Conservation (phyloP, 1,139 yeast species). For the Yamadazyma atmosphaerica region DNA sequence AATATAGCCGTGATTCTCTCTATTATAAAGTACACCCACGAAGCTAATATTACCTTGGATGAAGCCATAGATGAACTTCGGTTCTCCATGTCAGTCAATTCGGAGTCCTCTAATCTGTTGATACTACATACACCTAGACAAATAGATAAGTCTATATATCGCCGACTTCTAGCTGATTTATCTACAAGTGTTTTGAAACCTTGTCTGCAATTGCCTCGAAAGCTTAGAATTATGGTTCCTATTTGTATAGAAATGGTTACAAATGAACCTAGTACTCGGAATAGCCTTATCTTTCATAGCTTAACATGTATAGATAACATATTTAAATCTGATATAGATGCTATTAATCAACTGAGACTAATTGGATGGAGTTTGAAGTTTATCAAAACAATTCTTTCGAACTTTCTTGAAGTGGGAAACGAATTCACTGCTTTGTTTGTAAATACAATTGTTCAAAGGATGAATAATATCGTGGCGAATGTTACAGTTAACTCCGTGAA, state of each 20-base stretch:
- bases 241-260: background rate
- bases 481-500: background rate
- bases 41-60: background rate
- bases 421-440: background rate
- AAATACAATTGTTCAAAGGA: background rate
- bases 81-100: background rate
- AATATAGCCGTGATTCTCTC: background rate
- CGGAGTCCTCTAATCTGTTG: too few relatives aligned
- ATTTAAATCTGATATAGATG: background rate
- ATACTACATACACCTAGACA: too few relatives aligned
- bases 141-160: background rate
- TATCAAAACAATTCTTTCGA: background rate
- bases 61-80: background rate
- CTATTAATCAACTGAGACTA: background rate
- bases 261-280: background rate
- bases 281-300: background rate
- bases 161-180: background rate
- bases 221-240: background rate
- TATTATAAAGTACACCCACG: background rate
- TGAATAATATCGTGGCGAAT: background rate
- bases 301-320: background rate
- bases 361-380: background rate
- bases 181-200: background rate
- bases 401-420: background rate
- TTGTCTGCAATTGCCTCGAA: background rate